Evolutionary conservation across 148 eudicot genomes (phyloP).

Genomic region (Vaccinium darrowii): DNA sequence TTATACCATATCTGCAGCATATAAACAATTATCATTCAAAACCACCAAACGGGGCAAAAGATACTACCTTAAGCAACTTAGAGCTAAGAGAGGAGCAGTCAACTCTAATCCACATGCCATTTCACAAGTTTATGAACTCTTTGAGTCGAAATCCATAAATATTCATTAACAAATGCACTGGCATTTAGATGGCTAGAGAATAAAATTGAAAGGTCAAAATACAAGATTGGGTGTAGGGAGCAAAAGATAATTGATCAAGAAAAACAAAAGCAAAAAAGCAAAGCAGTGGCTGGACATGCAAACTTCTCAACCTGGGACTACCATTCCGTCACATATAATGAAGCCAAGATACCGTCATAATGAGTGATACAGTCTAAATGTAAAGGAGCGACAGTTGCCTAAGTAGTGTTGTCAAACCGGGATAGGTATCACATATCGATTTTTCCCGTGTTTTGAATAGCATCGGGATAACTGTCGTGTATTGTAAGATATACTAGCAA

Average conservation of each 20-base stretch:
- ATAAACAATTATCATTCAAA: conserved; percentile 7
- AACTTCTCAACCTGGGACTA: not conserved
- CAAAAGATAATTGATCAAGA: not conserved
- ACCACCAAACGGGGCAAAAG: not conserved
- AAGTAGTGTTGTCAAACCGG: not conserved
- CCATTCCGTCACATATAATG: not conserved
- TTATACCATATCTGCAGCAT: conserved; percentile 60
- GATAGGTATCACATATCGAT: not conserved
- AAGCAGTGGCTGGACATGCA: not conserved
- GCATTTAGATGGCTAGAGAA: not conserved
- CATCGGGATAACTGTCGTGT: not conserved
- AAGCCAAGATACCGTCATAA: conserved; percentile 2
- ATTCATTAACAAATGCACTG: not conserved
- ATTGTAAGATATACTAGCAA: not conserved
- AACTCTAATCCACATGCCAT: not conserved
- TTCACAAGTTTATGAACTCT: conserved; percentile 1
- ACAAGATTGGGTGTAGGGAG: not conserved
- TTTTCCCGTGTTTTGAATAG: not conserved
- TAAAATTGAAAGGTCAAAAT: not conserved
- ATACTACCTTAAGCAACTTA: not conserved
- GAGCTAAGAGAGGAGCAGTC: not conserved
- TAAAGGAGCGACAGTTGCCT: not conserved
- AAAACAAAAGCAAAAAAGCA: not conserved
- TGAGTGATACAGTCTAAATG: not conserved
- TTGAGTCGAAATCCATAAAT: not conserved